Evolutionary conservation across 768 basidiomycete genomes (phyloP).

Genomic region (Trametes cubensis): DNA sequence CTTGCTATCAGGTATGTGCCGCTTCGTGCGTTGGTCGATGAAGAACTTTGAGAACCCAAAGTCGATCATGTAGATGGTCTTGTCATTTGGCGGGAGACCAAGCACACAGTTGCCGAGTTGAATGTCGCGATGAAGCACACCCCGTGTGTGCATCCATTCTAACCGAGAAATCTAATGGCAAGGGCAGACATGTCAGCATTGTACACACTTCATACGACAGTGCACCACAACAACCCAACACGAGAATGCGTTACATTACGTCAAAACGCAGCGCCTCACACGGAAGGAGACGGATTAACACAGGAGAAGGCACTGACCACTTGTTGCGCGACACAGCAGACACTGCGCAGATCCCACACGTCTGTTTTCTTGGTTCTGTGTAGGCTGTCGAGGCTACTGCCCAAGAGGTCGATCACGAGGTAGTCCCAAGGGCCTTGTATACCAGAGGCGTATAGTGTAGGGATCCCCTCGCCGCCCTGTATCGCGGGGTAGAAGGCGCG

Average conservation of each 20-base stretch:
- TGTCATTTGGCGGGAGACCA: slow-evolving; percentile 60
- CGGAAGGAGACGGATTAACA: slow-evolving; percentile 1
- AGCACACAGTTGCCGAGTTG: slow-evolving; percentile 78
- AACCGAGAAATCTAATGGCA: slow-evolving; percentile 61
- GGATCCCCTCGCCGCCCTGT: slow-evolving; percentile 76
- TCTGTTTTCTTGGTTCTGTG: slow-evolving; percentile 58
- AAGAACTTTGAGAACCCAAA: slow-evolving; percentile 84
- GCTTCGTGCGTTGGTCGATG: slow-evolving; percentile 62
- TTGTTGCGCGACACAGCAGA: slow-evolving; percentile 77
- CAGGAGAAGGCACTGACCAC: slow-evolving; percentile 50
- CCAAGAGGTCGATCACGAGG: slow-evolving; percentile 78
- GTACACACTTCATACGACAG: neutral
- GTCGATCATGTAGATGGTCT: slow-evolving; percentile 79
- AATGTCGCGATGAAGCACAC: slow-evolving; percentile 76
- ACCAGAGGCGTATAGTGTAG: slow-evolving; percentile 62
- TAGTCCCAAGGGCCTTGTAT: slow-evolving; percentile 36
- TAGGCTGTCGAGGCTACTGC: slow-evolving; percentile 66
- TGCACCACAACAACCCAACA: neutral
- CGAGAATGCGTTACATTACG: neutral
- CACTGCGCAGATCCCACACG: slow-evolving; percentile 68
- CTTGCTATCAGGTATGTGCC: slow-evolving; percentile 72
- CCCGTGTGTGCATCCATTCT: slow-evolving; percentile 75
- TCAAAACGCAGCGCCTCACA: slow-evolving; percentile 5
- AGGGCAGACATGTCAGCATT: neutral
- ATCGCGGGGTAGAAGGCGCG: slow-evolving; percentile 67